Conservation (phyloP, 1,284 basidiomycete genomes). For the Kalmanozyma brasiliensis region DNA sequence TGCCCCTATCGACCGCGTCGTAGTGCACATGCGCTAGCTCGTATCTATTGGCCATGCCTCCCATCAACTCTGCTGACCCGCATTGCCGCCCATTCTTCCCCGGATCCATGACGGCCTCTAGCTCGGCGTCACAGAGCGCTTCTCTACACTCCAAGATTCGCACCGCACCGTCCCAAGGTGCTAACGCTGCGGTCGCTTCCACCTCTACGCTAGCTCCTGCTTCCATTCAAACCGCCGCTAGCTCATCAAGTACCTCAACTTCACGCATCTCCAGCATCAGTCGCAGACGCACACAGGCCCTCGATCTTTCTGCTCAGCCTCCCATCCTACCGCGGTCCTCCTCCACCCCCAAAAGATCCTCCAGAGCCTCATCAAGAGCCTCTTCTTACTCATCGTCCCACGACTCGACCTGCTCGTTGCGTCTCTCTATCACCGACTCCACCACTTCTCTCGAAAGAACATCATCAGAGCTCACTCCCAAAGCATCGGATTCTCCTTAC, state of each 20-base stretch:
- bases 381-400: not conserved
- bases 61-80: no score
- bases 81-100: no score
- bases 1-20: no score
- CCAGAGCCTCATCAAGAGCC: not conserved
- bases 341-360: conserved; percentile 1
- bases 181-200: no score
- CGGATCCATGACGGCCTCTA: no score
- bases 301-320: conserved; percentile 17
- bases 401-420: conserved; percentile 5
- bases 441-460: not conserved
- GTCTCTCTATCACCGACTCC: not conserved
- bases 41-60: no score
- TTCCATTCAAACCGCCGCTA: not conserved
- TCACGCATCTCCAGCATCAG: conserved; percentile 8
- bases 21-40: no score
- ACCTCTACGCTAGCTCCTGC: not conserved
- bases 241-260: not conserved
- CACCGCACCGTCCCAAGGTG: no score
- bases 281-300: conserved; percentile 14
- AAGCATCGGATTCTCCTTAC: conserved; percentile 8
- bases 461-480: conserved; percentile 10
- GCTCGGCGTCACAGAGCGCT: no score
- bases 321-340: conserved; percentile 19
- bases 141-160: no score